Evolutionary conservation across 441 rosid species (phyloP), one percentile per base, ranked within the genome.

Genomic region (Gossypium lobatum): DNA sequence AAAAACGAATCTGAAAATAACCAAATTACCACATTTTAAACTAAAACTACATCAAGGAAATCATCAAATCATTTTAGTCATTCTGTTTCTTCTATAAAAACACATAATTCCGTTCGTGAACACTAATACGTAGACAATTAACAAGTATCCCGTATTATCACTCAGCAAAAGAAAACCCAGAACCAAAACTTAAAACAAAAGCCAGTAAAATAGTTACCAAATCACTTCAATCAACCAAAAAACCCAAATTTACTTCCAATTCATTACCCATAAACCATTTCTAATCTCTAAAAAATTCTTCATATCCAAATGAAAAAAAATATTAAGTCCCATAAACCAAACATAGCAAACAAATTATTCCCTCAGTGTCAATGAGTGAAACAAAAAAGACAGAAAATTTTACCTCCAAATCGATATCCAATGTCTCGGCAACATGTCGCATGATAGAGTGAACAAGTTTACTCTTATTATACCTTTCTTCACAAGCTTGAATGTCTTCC

Each of bases 391-490:
- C 3, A 18, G 50, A 25, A 16, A 13, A 58, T 69, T 7, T 53
- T 80, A 93, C 99, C 98, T 95, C 98, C 75, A 95, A 86, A 83
- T 93, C 97, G 55, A 90, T 79, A 2, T 84, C 83, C 64, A 93
- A 17, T 45, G 98, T 93, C 91, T 91, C 97, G 1, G 96, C 97
- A 0, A 95, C 99, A 77, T 95, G 99, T 4, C 98, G 91, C 97
- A 93, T 91, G 70, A 95, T 95, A 77, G 97, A 95, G 81, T 93
- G 98, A 2, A 95, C 99, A 31, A 93, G 97, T 87, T 95, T 95
- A 83, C 99, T 95, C 93, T 93, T 95, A 74, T 93, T 95, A 79
- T 90, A 93, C 86, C 98, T 86, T 87, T 95, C 99, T 76, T 95
- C 99, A 64, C 99, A 95, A 57, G 93, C 83, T 77, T 88, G 93